Evolutionary conservation across 2,329 filamentous ascomycete species (phyloP).

Genomic region (Fusarium beomiforme): DNA sequence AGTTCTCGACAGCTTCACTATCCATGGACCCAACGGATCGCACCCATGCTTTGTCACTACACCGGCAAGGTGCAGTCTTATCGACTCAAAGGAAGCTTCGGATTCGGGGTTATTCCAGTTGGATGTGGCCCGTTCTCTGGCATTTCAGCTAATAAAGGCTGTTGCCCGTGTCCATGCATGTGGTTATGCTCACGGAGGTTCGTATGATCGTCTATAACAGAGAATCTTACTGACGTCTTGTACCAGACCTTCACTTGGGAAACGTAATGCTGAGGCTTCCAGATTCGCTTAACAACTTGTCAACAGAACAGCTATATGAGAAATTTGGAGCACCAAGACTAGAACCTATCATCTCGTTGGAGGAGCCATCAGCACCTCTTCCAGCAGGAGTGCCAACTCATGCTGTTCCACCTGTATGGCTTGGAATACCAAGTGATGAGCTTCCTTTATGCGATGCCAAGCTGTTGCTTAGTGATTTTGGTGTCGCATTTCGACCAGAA

Average conservation of each 20-base stretch:
- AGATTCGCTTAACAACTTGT: slow-evolving; percentile 34
- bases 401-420: slow-evolving; percentile 46
- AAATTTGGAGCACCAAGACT: slow-evolving; percentile 36
- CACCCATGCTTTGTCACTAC: slow-evolving; percentile 43
- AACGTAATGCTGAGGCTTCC: slow-evolving; percentile 47
- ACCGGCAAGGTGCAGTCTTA: slow-evolving; percentile 42
- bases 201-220: not conserved
- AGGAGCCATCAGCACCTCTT: slow-evolving; percentile 26
- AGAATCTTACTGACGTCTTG: not conserved
- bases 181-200: slow-evolving; percentile 48
- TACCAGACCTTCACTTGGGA: slow-evolving; percentile 46
- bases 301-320: slow-evolving; percentile 41
- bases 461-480: slow-evolving; percentile 48
- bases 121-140: slow-evolving; percentile 41
- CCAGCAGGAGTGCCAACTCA: slow-evolving; percentile 43
- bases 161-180: slow-evolving; percentile 44
- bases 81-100: slow-evolving; percentile 31
- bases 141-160: slow-evolving; percentile 44
- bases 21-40: slow-evolving; percentile 44
- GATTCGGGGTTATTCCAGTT: slow-evolving; percentile 38
- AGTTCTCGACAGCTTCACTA: slow-evolving; percentile 39
- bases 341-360: slow-evolving; percentile 33
- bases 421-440: slow-evolving; percentile 47
- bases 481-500: slow-evolving; percentile 46
- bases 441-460: slow-evolving; percentile 41